Conservation (phyloP, 1,139 yeast genomes). For the Yamadazyma diddensiae region DNA sequence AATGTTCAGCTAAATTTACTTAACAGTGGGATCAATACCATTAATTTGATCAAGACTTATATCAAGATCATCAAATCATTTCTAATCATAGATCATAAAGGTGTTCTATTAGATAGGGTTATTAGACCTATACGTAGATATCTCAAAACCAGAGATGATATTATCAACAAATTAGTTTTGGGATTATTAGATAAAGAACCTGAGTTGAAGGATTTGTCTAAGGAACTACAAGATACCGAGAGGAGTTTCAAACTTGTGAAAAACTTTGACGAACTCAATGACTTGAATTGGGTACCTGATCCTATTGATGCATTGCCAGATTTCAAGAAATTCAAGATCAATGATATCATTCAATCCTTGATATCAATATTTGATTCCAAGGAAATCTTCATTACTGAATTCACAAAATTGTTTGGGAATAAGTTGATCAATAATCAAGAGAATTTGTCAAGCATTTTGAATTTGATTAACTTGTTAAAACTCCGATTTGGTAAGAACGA, state of each 20-base stretch:
- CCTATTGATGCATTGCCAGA: slow-evolving; percentile 93
- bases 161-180: slow-evolving; percentile 64
- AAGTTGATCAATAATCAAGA: slow-evolving; percentile 43
- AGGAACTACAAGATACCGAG: slow-evolving; percentile 40
- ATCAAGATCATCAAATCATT: slow-evolving; percentile 73
- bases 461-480: slow-evolving; percentile 54
- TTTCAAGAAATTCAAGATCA: slow-evolving; percentile 60
- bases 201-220: slow-evolving; percentile 48
- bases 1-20: slow-evolving; percentile 52
- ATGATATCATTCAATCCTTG: slow-evolving; percentile 70
- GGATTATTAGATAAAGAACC: slow-evolving; percentile 61
- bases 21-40: slow-evolving; percentile 83
- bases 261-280: slow-evolving; percentile 35
- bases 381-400: slow-evolving; percentile 69
- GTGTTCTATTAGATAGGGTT: slow-evolving; percentile 76
- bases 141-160: slow-evolving; percentile 70
- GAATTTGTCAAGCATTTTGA: slow-evolving; percentile 32
- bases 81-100: slow-evolving; percentile 79
- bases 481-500: slow-evolving; percentile 65
- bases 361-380: slow-evolving; percentile 77
- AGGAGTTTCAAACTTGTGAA: slow-evolving; percentile 12
- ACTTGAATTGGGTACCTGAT: slow-evolving; percentile 78
- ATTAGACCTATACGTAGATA: slow-evolving; percentile 69
- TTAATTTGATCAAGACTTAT: slow-evolving; percentile 67
- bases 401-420: slow-evolving; percentile 63